Conservation (phyloP, 208 protist genomes). For the Trypanosoma avium region DNA sequence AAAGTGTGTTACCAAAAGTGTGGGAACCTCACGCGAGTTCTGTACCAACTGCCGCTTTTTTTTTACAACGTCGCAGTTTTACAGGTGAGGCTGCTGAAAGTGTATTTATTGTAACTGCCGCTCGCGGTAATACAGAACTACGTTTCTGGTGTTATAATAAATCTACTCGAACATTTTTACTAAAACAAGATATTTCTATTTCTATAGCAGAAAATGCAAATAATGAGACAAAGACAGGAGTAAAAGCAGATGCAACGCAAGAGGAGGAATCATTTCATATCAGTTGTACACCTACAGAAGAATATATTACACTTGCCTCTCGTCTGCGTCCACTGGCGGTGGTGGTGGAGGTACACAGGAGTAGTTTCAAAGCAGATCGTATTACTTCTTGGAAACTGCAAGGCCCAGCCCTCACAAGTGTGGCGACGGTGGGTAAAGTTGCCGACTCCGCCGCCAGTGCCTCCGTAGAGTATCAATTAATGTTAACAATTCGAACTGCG, state of each 20-base stretch:
- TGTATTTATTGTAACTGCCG: slow-evolving; percentile 76
- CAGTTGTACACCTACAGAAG: slow-evolving; percentile 73
- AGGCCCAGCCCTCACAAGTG: slow-evolving; percentile 57
- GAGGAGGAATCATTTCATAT: slow-evolving; percentile 51
- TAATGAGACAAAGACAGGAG: slow-evolving; percentile 19
- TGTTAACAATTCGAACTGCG: slow-evolving; percentile 66
- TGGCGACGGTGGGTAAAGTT: slow-evolving; percentile 77
- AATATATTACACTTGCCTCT: slow-evolving; percentile 89
- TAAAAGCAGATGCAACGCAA: not conserved
- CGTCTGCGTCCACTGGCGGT: slow-evolving; percentile 56
- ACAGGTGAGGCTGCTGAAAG: slow-evolving; percentile 46
- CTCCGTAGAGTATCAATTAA: slow-evolving; percentile 79
- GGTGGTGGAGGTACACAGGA: slow-evolving; percentile 77
- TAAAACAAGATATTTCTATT: slow-evolving; percentile 84
- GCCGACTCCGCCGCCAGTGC: slow-evolving; percentile 56
- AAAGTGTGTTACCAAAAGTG: slow-evolving; percentile 63
- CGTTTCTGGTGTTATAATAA: slow-evolving; percentile 82
- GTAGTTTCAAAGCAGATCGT: slow-evolving; percentile 68
- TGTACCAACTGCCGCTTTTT: slow-evolving; percentile 78
- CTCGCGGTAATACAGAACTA: slow-evolving; percentile 77
- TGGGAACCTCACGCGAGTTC: slow-evolving; percentile 84
- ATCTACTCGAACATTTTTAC: slow-evolving; percentile 63
- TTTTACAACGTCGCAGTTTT: slow-evolving; percentile 68
- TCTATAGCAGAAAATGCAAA: slow-evolving; percentile 38
- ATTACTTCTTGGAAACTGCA: slow-evolving; percentile 83